Evolutionary conservation across 192 early-diverging fungal species (phyloP).

Genomic region (Rhizoclosmatium sp.): DNA sequence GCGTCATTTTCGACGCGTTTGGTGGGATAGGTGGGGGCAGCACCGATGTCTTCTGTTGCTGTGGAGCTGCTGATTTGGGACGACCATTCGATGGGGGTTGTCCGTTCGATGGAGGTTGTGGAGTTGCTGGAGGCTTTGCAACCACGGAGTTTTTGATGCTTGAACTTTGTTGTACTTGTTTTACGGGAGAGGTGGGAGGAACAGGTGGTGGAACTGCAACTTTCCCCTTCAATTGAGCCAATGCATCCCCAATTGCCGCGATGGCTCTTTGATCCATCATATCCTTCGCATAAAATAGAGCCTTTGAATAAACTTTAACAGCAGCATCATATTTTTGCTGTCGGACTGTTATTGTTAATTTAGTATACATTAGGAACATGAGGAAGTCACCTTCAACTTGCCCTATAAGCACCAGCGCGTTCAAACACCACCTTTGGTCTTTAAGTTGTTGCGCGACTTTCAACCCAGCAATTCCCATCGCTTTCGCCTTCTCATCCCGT

Average conservation of each 20-base stretch:
- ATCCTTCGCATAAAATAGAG: conserved; percentile 22
- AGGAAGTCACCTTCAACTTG: conserved; percentile 37
- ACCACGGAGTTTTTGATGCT: background rate
- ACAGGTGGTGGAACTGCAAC: background rate
- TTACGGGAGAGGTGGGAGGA: background rate
- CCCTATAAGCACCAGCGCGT: conserved; percentile 37
- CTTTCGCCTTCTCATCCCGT: conserved; percentile 14
- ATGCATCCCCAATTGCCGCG: conserved; percentile 25
- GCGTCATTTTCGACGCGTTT: background rate
- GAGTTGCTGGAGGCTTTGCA: background rate
- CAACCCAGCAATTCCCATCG: conserved; percentile 19
- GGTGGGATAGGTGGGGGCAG: no score
- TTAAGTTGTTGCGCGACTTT: conserved; percentile 17
- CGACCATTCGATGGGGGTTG: background rate
- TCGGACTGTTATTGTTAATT: background rate
- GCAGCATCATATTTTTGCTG: background rate
- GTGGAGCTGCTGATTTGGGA: background rate
- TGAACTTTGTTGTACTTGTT: background rate
- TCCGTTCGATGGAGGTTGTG: background rate
- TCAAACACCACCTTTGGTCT: conserved; percentile 36
- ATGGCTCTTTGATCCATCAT: conserved; percentile 18
- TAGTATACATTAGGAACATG: no score
- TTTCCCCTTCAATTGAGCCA: conserved; percentile 22
- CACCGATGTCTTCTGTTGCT: background rate
- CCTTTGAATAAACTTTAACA: conserved; percentile 19